Percentiles rank a stretch among this genome's conserved stretches.
Conservation (phyloP, 352 stramenopile genomes). For the Globisporangium canariense region DNA sequence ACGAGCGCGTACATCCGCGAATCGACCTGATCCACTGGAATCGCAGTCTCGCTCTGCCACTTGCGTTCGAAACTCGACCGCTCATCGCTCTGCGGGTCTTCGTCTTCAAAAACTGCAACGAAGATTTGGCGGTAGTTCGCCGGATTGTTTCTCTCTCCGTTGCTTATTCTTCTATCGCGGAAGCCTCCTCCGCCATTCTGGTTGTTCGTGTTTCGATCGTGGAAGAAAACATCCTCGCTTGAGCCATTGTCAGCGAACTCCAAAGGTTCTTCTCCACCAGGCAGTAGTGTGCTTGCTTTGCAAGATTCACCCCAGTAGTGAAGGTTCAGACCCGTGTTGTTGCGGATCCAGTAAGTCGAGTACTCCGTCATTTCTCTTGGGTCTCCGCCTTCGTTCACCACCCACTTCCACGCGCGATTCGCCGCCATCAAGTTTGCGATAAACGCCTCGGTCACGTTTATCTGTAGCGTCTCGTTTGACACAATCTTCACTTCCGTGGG, state of each 20-base stretch:
- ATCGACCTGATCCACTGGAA: conserved; percentile 81
- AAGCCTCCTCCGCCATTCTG: neutral
- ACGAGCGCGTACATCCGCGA: conserved; percentile 80
- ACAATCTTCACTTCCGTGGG: conserved; percentile 62
- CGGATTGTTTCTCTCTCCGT: conserved; percentile 18
- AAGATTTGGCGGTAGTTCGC: conserved; percentile 51
- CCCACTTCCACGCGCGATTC: conserved; percentile 75
- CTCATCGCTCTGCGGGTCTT: conserved; percentile 40
- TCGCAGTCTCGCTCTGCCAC: conserved; percentile 75
- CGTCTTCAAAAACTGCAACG: conserved; percentile 50
- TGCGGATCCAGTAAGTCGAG: conserved; percentile 86
- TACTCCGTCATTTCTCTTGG: conserved; percentile 75
- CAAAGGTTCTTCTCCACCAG: conserved; percentile 64
- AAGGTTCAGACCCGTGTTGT: conserved; percentile 78
- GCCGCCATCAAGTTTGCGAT: conserved; percentile 77
- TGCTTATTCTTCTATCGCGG: conserved; percentile 10
- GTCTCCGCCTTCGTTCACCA: conserved; percentile 62
- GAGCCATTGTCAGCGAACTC: conserved; percentile 35
- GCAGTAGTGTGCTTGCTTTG: conserved; percentile 42
- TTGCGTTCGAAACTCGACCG: conserved; percentile 28
- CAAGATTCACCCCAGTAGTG: conserved; percentile 69
- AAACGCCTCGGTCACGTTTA: conserved; percentile 82
- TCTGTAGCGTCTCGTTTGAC: conserved; percentile 58
- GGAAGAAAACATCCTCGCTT: conserved; percentile 6
- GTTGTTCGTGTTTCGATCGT: conserved; percentile 1